These are phyloP conservation scores for Pisolithus tinctorius DNA, from an alignment of 768 basidiomycete genomes.

Conservation along the genomic window DNA sequence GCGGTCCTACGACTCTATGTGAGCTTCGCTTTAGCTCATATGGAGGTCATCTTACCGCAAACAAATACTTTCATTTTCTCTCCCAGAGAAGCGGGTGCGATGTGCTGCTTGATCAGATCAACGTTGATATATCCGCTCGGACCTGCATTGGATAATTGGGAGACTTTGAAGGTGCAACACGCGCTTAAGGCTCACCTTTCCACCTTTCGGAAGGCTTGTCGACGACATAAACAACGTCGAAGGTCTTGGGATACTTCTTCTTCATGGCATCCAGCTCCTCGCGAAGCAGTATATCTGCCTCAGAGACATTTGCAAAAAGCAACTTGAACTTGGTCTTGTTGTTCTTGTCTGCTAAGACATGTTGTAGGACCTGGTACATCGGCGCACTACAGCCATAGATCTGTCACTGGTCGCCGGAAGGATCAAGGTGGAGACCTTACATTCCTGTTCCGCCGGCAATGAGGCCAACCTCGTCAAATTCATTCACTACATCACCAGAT, in stretches of 20 bases:
- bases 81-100: conserved; percentile 53
- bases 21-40: background rate
- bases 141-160: conserved; percentile 30
- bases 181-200: conserved; percentile 42
- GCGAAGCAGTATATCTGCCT: conserved; percentile 84
- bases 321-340: conserved; percentile 96
- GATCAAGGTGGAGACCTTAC: conserved; percentile 32
- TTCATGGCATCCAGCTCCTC: conserved; percentile 68
- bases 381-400: conserved; percentile 51
- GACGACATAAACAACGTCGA: conserved; percentile 82
- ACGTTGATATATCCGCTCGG: conserved; percentile 67
- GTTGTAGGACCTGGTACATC: conserved; percentile 72
- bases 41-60: conserved; percentile 55
- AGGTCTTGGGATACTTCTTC: conserved; percentile 58
- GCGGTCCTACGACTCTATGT: conserved; percentile 46
- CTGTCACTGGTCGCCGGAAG: conserved; percentile 1
- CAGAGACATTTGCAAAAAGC: conserved; percentile 85
- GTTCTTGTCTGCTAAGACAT: conserved; percentile 60
- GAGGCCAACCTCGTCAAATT: conserved; percentile 79
- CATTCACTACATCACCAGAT: conserved; percentile 50
- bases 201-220: conserved; percentile 61
- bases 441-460: conserved; percentile 95
- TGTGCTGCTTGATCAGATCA: conserved; percentile 67
- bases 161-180: conserved; percentile 1
- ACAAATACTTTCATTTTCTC: conserved; percentile 87